Evolutionary conservation across 306 rosid genomes (phyloP), one percentile per base, ranked within the genome.

Genomic region (Citrullus amarus): DNA sequence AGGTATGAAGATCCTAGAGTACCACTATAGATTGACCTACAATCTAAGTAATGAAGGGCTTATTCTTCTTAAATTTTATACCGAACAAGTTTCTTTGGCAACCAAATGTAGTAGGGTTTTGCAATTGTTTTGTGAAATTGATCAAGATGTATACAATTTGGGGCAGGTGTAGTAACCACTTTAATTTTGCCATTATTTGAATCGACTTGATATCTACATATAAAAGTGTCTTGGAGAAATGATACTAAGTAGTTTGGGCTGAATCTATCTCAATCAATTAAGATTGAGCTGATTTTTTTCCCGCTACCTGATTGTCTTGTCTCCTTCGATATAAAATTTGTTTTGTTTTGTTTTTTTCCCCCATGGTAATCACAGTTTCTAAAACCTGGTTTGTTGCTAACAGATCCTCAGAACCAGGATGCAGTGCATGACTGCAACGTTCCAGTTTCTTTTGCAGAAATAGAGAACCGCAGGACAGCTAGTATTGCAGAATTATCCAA

Each of bases 351-450:
- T 1, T 20, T 73, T 51, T 43, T 12, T 9, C 18, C 4, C 15
- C 56, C 11, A 20, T 30, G n/a, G n/a, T 60, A 50, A 12, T 70
- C 60, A 5, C 36, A 36, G 44, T 73, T 18, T 38, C 38, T 20
- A 25, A 28, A 56, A 76, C 55, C 69, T 71, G 38, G 51, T 57
- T 80, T 75, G 60, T 69, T 61, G 53, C 56, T 65, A 73, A 80
- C 83, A 88, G 87, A 85, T 76, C 59, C 79, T 78, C 84, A 69
- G 77, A 60, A 76, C 78, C 78, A 34, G 44, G 86, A 79, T 62
- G 77, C 78, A 57, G 68, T 73, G 81, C 79, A 46, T 59, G 39
- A 75, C 81, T 56, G 71, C 80, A 76, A 76, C 54, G 80, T 78
- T 46, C 22, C 72, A 17, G 80, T 71, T 87, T 83, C 76, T 79